Base-by-base conservation (phyloP, 768 basidiomycete species). In the Coprinellus aureogranulatus region DNA sequence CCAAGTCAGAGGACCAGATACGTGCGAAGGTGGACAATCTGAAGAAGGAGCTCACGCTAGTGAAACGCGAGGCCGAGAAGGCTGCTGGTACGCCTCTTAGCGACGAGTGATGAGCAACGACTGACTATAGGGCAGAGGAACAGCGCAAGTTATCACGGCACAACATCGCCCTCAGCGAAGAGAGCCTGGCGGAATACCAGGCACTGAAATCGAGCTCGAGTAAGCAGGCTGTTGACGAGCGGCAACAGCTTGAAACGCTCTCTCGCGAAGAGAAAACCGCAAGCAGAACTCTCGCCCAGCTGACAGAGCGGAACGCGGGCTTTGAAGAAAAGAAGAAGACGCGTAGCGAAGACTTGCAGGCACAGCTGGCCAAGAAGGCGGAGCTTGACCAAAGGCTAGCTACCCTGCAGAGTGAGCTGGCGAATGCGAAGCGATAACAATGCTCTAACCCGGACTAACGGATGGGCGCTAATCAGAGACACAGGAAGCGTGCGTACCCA, bases 101-200 rank as follows among this genome's bases (percentile, higher is more conserved):
- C n/a, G 25, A 16, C 31, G 18, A 20, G 12, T 34, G 20, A 16
- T 20, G 20, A 53, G 44, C 12, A 16, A 25, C 14, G 18, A 9
- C 8, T 48, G 58, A 16, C 57, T 27, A 1, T 52, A 31, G 31
- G 27, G 16, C 63, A 91, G 93, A 93, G 78, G 84, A 84, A 27
- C 89, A 91, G 64, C 76, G 89, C 54, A 83, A 78, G 65, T 81
- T 86, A 5, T 87, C 90, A 10, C 83, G 87, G 65, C 77, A 83
- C 55, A 95, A 90, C 44, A 75, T 91, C 44, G 86, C 90, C 0
- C 76, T 99, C 4, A 89, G 84, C 55, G 87, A 92, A 67, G 87
- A 91, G 57, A 91, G 88, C 66, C 75, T 98, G 14, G 87, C 89
- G 39, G 91, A 98, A 68, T 99, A 99, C 70, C 86, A 86, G 11